Percentiles rank a stretch among this genome's conserved stretches.
phyloP scores from a whole-genome alignment of 495 filamentous ascomycete genomes.

The Hyaloscypha bicolor region DNA sequence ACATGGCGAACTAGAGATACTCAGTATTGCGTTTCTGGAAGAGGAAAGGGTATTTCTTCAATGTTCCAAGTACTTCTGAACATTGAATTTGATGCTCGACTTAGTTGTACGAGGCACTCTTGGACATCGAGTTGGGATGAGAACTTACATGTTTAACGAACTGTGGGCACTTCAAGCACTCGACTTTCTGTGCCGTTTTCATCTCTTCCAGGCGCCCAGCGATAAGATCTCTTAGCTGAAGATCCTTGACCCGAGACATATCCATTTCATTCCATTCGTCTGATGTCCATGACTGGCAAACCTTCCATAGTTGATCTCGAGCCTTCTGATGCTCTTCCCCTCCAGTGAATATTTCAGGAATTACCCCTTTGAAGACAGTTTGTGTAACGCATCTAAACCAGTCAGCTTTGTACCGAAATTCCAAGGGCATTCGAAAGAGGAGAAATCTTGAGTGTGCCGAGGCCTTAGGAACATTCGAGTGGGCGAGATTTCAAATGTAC shows the following conservation, averaged over 20 bases:
- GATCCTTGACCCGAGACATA: conserved; percentile 74
- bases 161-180: conserved; percentile 66
- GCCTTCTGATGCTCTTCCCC: conserved; percentile 44
- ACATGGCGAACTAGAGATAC: conserved; percentile 72
- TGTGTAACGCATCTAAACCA: conserved; percentile 59
- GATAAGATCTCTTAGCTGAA: conserved; percentile 73
- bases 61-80: too few relatives aligned
- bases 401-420: not conserved
- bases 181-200: conserved; percentile 53
- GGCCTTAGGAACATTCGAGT: not conserved
- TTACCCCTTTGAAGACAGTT: conserved; percentile 64
- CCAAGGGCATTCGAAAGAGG: not conserved
- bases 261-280: conserved; percentile 85
- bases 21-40: conserved; percentile 8
- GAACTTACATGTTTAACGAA: conserved; percentile 82
- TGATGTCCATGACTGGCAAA: conserved; percentile 69
- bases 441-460: not conserved
- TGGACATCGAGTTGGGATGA: not conserved
- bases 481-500: not conserved
- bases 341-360: conserved; percentile 52
- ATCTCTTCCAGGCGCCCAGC: conserved; percentile 67
- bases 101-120: not conserved
- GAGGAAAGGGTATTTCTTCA: too few relatives aligned
- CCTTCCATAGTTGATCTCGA: conserved; percentile 62
- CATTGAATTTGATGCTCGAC: not conserved